Percentiles rank a stretch among this genome's conserved stretches.
Evolutionary conservation across 176 grass and related monocot species (phyloP).

Genomic region (Oryza punctata): DNA sequence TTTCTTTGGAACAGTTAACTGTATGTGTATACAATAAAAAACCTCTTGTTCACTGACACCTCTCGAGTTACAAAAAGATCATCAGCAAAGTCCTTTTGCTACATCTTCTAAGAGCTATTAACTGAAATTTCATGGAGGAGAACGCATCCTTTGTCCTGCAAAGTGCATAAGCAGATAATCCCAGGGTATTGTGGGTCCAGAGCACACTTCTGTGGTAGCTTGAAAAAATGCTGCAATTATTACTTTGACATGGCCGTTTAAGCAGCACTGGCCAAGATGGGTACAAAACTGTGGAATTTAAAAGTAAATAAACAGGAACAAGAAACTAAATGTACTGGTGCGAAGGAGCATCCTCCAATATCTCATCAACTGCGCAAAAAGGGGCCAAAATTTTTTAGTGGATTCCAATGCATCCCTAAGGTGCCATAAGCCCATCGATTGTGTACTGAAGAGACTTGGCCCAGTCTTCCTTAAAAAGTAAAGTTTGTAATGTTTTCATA

Average conservation of each 20-base stretch:
- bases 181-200: conserved; percentile 3
- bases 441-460: conserved; percentile 87
- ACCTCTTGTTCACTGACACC: not conserved
- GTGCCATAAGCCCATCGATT: conserved; percentile 89
- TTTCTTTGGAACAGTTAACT: conserved; percentile 18
- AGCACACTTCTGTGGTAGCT: conserved; percentile 26
- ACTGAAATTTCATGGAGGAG: conserved; percentile 26
- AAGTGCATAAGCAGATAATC: conserved; percentile 14
- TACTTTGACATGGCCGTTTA: conserved; percentile 41
- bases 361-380: conserved; percentile 5
- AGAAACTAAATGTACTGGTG: conserved; percentile 28
- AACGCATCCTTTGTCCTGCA: conserved; percentile 35
- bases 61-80: conserved; percentile 37
- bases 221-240: conserved; percentile 46
- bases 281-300: conserved; percentile 29
- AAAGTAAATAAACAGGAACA: conserved; percentile 19
- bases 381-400: conserved; percentile 48
- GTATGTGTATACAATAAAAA: conserved; percentile 31
- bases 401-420: conserved; percentile 42
- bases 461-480: conserved; percentile 96
- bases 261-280: conserved; percentile 26
- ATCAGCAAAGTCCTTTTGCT: conserved; percentile 24
- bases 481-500: conserved; percentile 83
- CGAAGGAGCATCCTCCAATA: conserved; percentile 26
- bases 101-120: conserved; percentile 52